These are phyloP conservation scores for Epichloe uncinata DNA, from an alignment of 2,329 filamentous ascomycete species.

Conservation along the genomic window DNA sequence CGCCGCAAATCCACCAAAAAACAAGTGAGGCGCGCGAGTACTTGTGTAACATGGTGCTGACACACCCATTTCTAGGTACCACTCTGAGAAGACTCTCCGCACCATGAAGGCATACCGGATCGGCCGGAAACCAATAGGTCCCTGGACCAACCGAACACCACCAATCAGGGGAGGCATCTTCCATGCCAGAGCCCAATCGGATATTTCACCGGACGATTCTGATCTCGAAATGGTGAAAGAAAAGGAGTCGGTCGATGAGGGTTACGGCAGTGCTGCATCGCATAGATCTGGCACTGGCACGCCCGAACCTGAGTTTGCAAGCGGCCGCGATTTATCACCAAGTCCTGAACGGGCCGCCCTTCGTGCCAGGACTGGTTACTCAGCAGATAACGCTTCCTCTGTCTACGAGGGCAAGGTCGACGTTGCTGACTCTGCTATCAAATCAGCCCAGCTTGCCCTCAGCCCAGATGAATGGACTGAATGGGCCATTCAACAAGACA, in stretches of 20 bases:
- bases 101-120: conserved; percentile 49
- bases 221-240: conserved; percentile 6
- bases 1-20: background rate
- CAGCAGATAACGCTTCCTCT: background rate
- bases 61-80: conserved; percentile 33
- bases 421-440: background rate
- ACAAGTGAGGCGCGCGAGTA: background rate
- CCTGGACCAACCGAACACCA: conserved; percentile 45
- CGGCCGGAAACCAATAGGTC: conserved; percentile 37
- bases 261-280: conserved; percentile 6
- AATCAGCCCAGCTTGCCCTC: conserved; percentile 3
- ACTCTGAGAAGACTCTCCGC: conserved; percentile 36
- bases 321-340: background rate
- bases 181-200: conserved; percentile 1
- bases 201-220: conserved; percentile 7
- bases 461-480: conserved; percentile 19
- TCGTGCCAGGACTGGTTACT: conserved; percentile 1
- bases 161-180: conserved; percentile 41
- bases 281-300: conserved; percentile 3
- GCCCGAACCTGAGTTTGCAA: conserved; percentile 1
- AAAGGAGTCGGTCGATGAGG: conserved; percentile 6
- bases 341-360: background rate
- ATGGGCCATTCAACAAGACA: conserved; percentile 21
- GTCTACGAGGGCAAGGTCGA: background rate
- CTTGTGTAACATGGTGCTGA: conserved; percentile 7